Evolutionary conservation across 768 basidiomycete genomes (phyloP).

Genomic region (Tricholoma matsutake): DNA sequence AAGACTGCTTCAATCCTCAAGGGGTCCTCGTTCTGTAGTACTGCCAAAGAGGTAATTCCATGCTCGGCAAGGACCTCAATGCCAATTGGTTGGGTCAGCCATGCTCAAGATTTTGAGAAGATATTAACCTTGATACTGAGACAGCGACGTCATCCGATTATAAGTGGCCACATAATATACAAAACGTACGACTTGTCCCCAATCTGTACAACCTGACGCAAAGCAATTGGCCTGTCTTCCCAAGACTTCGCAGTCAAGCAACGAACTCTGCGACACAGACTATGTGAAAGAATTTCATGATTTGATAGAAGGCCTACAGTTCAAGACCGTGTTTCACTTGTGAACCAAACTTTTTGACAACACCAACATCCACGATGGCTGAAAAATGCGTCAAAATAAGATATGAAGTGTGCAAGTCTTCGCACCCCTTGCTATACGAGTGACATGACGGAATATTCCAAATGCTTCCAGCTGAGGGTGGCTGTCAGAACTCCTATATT

Average conservation of each 20-base stretch:
- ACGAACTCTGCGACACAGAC: conserved; percentile 50
- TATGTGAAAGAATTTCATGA: neutral
- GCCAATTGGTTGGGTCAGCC: conserved; percentile 5
- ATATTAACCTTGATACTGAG: conserved; percentile 12
- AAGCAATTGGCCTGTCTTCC: conserved; percentile 83
- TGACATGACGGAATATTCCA: conserved; percentile 69
- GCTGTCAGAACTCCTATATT: conserved; percentile 70
- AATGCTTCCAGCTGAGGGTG: conserved; percentile 70
- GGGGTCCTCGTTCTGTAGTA: conserved; percentile 54
- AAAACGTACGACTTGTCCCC: conserved; percentile 83
- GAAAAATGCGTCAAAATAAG: conserved; percentile 3
- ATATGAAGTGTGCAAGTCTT: neutral
- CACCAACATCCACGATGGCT: conserved; percentile 81
- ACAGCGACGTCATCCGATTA: conserved; percentile 27
- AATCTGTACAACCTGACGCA: conserved; percentile 86
- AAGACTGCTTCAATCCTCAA: conserved; percentile 61
- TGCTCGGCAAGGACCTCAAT: conserved; percentile 70
- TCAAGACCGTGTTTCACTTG: conserved; percentile 75
- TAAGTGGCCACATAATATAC: neutral
- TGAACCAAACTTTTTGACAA: conserved; percentile 59
- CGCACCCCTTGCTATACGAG: conserved; percentile 73
- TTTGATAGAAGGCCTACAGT: conserved; percentile 44
- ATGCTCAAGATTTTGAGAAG: neutral
- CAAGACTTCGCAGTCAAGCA: conserved; percentile 83
- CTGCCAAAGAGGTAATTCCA: conserved; percentile 61